Evolutionary conservation across 116 monocot species (phyloP), one percentile per base, ranked within the genome.

Genomic region (Posidonia oceanica): DNA sequence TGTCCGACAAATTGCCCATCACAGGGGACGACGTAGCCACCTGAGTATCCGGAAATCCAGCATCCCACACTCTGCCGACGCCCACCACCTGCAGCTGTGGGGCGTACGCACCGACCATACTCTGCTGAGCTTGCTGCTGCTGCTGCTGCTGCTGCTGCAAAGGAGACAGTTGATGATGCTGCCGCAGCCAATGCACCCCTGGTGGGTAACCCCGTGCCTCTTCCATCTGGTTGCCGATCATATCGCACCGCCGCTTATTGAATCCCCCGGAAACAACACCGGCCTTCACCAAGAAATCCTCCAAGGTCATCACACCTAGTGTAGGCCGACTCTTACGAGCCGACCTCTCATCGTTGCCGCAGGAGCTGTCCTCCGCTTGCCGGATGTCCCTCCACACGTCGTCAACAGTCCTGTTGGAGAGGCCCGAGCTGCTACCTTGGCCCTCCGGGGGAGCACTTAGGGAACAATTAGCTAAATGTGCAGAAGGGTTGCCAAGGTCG

Each of bases 281-380:
- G 3, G 86, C 95, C 72, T 84, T 86, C 2, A 78, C 77, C 69
- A 95, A 62, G 64, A 95, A 95, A 64, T 88, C 95, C 78, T 95
- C 95, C 17, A 95, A 76, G 17, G 95, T 91, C 81, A 86, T 91
- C 81, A 88, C 88, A 16, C 91, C 95, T 1, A 84, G 75, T 2
- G 88, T 82, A 4, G 65, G 57, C 61, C 80, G 82, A 60, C 84
- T 70, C 75, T 77, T 72, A 14, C 71, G 71, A 36, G 59, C 68
- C 39, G n/a, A 15, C 61, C 57, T 56, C 14, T 71, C 69, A 22
- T 67, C 79, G 20, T n/a, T 69, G 20, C 70, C 52, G 14, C 37
- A 14, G 36, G 39, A 37, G 20, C 38, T 58, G 71, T 72, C 69
- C 57, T 77, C 64, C 51, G 66, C 65, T 48, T 65, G 70, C 22